A percentile compares a stretch with the other conserved stretches of the same genome.
Conservation (phyloP, 768 basidiomycete species). For the Xerocomus potaroensis region DNA sequence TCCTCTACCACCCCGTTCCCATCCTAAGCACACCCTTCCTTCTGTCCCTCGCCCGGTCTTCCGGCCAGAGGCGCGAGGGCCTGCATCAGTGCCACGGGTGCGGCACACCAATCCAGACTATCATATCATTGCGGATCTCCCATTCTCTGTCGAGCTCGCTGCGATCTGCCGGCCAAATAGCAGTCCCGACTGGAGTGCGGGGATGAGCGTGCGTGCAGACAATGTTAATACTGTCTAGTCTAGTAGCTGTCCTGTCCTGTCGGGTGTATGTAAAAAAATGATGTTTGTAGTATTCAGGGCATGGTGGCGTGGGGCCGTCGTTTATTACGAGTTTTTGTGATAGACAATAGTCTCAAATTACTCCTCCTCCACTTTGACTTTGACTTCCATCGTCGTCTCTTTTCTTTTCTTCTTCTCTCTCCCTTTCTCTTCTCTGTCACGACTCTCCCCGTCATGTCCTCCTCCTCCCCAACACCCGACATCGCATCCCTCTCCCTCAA, state of each 20-base stretch:
- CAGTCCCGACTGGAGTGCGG: constrained; percentile 23
- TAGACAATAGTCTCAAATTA: constrained; percentile 8
- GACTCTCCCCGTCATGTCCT: constrained; percentile 50
- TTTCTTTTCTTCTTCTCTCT: constrained; percentile 26
- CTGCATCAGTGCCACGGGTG: constrained; percentile 13
- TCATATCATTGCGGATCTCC: too few relatives aligned
- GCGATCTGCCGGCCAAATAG: constrained; percentile 14
- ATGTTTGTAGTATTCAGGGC: too few relatives aligned
- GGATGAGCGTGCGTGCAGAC: too few relatives aligned
- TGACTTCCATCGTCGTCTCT: constrained; percentile 6
- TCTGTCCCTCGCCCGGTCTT: constrained; percentile 57
- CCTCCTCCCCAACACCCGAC: constrained; percentile 72
- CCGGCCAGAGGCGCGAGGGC: constrained; percentile 28
- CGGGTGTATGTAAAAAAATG: too few relatives aligned
- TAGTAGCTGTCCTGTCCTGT: too few relatives aligned
- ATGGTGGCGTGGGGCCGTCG: constrained; percentile 34
- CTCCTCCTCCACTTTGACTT: too few relatives aligned
- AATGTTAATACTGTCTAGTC: too few relatives aligned
- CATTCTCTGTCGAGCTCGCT: constrained; percentile 20
- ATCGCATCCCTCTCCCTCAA: constrained; percentile 73
- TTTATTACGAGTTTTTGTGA: too few relatives aligned
- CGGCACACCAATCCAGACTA: constrained; percentile 11
- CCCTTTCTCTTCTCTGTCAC: constrained; percentile 25
- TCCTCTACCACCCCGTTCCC: constrained; percentile 56
- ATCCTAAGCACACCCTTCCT: constrained; percentile 63